Conservation (phyloP, 2,329 filamentous ascomycete genomes). For the Fusarium humuli region DNA sequence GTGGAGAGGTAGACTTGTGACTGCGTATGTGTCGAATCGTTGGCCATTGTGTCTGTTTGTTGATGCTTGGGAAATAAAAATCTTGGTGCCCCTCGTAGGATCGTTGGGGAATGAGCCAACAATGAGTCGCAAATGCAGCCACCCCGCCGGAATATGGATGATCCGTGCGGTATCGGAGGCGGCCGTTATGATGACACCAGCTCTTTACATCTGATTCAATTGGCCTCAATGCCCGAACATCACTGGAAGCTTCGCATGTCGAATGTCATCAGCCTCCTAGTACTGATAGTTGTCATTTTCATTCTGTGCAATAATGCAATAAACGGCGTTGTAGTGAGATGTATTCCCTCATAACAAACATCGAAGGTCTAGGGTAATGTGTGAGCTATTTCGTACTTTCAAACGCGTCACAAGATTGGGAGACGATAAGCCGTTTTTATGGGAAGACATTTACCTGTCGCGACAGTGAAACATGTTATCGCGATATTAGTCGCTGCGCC, state of each 20-base stretch:
- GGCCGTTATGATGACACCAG: not conserved
- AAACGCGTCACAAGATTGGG: not conserved
- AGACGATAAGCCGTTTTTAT: not conserved
- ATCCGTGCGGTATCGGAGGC: slow-evolving; percentile 34
- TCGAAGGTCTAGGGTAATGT: not conserved
- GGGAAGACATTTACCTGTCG: not conserved
- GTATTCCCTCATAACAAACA: not conserved
- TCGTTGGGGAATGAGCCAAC: not conserved
- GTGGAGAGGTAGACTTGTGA: slow-evolving; percentile 47
- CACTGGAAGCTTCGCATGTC: not conserved
- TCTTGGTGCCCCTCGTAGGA: slow-evolving; percentile 34
- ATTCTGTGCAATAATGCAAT: too few relatives aligned
- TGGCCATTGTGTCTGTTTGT: slow-evolving; percentile 37
- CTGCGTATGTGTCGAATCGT: slow-evolving; percentile 40
- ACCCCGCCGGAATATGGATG: slow-evolving; percentile 41
- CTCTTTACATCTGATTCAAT: not conserved
- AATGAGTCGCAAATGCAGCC: slow-evolving; percentile 26
- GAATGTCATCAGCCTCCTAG: not conserved
- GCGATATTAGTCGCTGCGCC: accelerated
- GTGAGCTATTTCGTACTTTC: accelerated
- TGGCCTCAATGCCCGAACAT: not conserved
- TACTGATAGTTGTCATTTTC: too few relatives aligned
- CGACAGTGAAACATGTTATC: not conserved
- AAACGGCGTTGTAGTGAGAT: not conserved
- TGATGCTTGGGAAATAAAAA: slow-evolving; percentile 39